Percentiles rank a stretch among this genome's conserved stretches.
phyloP scores from a whole-genome alignment of 306 rosid genomes.

The Begonia peltatifolia region DNA sequence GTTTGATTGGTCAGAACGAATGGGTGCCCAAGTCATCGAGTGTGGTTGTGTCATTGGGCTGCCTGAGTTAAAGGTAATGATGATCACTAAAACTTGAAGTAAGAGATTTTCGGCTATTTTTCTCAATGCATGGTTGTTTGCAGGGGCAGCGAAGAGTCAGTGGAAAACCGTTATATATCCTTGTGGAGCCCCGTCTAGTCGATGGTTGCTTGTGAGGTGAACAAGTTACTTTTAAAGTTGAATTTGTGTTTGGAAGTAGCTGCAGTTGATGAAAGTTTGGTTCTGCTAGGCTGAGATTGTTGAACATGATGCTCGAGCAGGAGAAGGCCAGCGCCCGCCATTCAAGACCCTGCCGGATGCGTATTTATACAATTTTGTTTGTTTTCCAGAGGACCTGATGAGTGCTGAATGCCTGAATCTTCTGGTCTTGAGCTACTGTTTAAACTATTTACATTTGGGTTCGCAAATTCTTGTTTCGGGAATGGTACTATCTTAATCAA shows the following conservation, averaged over 20 bases:
- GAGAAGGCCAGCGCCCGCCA: neutral
- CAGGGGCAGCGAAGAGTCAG: slow-evolving; percentile 75
- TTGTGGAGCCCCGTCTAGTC: slow-evolving; percentile 71
- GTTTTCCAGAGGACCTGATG: no score
- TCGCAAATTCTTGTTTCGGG: no score
- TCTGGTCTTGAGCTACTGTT: no score
- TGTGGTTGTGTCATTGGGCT: slow-evolving; percentile 93
- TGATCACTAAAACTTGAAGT: neutral
- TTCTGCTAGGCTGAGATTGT: slow-evolving; percentile 10
- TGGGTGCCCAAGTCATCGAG: slow-evolving; percentile 83
- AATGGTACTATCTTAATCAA: no score
- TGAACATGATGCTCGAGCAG: slow-evolving; percentile 14
- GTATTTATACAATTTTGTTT: no score
- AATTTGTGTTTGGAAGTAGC: neutral
- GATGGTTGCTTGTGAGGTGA: slow-evolving; percentile 27
- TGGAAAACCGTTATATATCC: slow-evolving; percentile 85
- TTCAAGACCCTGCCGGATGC: no score
- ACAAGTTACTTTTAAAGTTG: neutral
- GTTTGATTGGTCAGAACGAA: slow-evolving; percentile 40
- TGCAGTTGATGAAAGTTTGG: neutral
- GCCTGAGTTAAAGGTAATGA: slow-evolving; percentile 72
- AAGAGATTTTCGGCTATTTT: neutral
- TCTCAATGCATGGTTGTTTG: slow-evolving; percentile 8
- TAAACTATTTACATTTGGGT: no score
- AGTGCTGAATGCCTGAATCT: no score